Percentiles rank a stretch among this genome's conserved stretches.
These are phyloP conservation scores for Vanrija humicola DNA, from an alignment of 1,284 basidiomycete species.

Conservation along the genomic window DNA sequence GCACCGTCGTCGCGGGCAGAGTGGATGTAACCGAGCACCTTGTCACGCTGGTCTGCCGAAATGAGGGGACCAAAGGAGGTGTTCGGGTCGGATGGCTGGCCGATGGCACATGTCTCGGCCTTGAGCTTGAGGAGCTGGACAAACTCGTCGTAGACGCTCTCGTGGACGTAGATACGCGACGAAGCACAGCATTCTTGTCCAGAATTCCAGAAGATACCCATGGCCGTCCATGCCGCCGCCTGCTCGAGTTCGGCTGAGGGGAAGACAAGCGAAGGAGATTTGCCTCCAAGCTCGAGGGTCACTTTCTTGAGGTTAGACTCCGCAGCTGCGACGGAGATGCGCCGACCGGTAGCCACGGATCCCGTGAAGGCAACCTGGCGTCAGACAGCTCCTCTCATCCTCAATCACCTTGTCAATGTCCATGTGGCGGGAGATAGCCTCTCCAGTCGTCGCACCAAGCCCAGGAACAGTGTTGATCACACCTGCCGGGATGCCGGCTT, in stretches of 20 bases:
- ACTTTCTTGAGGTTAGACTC: slow-evolving; percentile 60
- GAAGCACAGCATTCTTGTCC: slow-evolving; percentile 53
- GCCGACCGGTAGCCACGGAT: slow-evolving; percentile 70
- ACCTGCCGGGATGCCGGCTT: slow-evolving; percentile 75
- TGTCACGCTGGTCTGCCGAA: slow-evolving; percentile 80
- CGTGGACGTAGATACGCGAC: slow-evolving; percentile 68
- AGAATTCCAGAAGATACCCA: slow-evolving; percentile 32
- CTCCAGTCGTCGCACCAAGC: slow-evolving; percentile 74
- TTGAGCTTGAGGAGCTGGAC: slow-evolving; percentile 62
- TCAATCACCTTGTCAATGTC: slow-evolving; percentile 56
- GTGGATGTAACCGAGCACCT: slow-evolving; percentile 84
- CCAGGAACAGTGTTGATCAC: slow-evolving; percentile 84
- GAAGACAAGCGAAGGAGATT: slow-evolving; percentile 51
- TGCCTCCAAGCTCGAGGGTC: slow-evolving; percentile 55
- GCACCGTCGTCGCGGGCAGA: slow-evolving; percentile 83
- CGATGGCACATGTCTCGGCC: slow-evolving; percentile 66
- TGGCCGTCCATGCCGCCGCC: slow-evolving; percentile 56
- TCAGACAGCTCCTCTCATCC: background rate
- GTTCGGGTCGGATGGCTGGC: slow-evolving; percentile 66
- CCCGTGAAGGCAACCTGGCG: slow-evolving; percentile 62
- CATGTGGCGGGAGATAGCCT: slow-evolving; percentile 68
- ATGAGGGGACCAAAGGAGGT: slow-evolving; percentile 76
- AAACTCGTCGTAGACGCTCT: slow-evolving; percentile 74
- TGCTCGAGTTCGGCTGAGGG: slow-evolving; percentile 58
- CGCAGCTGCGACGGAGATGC: slow-evolving; percentile 78